A percentile compares a stretch with the other conserved stretches of the same genome.
Conservation (phyloP, 2,329 filamentous ascomycete species). For the Orbilia blumenaviensis region DNA sequence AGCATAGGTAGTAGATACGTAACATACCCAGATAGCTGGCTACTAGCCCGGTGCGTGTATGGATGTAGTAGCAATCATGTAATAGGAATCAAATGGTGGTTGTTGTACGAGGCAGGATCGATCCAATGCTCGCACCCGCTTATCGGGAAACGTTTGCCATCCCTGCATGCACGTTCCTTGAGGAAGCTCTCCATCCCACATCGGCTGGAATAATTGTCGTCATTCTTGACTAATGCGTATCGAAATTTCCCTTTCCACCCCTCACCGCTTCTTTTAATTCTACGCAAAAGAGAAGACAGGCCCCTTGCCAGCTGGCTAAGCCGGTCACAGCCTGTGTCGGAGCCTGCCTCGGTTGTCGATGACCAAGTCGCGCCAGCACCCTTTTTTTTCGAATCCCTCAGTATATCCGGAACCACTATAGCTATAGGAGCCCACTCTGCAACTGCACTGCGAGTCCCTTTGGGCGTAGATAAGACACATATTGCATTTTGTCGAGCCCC, state of each 20-base stretch:
- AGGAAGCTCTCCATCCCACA: conserved; percentile 30
- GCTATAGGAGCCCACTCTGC: conserved; percentile 14
- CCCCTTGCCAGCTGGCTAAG: conserved; percentile 26
- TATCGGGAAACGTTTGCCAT: conserved; percentile 34
- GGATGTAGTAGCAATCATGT: background rate
- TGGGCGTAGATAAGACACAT: conserved; percentile 26
- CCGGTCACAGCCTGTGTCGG: conserved; percentile 11
- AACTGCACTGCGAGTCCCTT: background rate
- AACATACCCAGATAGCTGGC: too few species aligned
- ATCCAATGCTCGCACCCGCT: conserved; percentile 29
- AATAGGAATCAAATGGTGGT: conserved; percentile 2
- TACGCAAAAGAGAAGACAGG: conserved; percentile 8
- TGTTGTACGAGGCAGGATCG: conserved; percentile 14
- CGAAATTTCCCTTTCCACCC: conserved; percentile 26
- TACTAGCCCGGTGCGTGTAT: too few species aligned
- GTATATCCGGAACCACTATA: conserved; percentile 28
- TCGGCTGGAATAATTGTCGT: conserved; percentile 46
- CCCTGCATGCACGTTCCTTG: conserved; percentile 43
- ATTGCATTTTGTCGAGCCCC: background rate
- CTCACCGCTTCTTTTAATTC: conserved; percentile 5
- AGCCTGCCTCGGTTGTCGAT: conserved; percentile 36
- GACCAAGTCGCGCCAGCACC: conserved; percentile 15
- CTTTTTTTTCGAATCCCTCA: too few species aligned
- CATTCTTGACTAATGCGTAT: conserved; percentile 45
- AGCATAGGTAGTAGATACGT: too few species aligned